Percentiles rank a stretch among this genome's conserved stretches.
Evolutionary conservation across 345 rosid species (phyloP).

Genomic region (Alliaria petiolata): DNA sequence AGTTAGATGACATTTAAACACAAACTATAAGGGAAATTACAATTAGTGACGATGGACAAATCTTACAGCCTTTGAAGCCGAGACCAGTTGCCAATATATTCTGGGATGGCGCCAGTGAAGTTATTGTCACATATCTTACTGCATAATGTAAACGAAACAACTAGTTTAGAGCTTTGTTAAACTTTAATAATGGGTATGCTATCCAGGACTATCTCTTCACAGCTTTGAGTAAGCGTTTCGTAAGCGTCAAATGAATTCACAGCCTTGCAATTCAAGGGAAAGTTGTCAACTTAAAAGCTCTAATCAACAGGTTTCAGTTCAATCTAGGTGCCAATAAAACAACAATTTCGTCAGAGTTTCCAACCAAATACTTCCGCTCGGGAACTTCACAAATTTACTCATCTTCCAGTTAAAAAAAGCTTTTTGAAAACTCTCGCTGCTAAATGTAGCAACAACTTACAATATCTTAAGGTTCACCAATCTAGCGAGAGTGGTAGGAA

Average conservation of each 20-base stretch:
- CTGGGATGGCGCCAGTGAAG: conserved; percentile 63
- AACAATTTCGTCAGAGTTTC: not conserved
- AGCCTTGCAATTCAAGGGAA: not conserved
- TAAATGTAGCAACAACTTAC: not conserved
- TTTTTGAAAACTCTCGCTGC: not conserved
- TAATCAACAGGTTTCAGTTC: not conserved
- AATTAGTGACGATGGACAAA: not conserved
- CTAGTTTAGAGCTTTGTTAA: not conserved
- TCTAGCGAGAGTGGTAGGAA: conserved; percentile 31
- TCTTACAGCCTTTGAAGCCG: conserved; percentile 56
- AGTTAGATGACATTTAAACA: not conserved
- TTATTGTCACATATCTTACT: conserved; percentile 71
- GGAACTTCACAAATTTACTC: not conserved
- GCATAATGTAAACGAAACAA: conserved; percentile 15
- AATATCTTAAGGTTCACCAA: conserved; percentile 21
- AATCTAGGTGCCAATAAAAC: not conserved
- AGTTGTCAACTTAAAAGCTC: not conserved
- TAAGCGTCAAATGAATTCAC: not conserved
- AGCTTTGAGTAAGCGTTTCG: not conserved
- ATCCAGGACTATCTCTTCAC: not conserved
- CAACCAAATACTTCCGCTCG: not conserved
- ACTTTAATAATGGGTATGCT: not conserved
- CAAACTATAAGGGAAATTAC: not conserved
- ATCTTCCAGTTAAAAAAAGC: not conserved
- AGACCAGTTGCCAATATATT: conserved; percentile 55